Base-by-base conservation (phyloP, 805 yeast species). In the Candida bentonensis region DNA sequence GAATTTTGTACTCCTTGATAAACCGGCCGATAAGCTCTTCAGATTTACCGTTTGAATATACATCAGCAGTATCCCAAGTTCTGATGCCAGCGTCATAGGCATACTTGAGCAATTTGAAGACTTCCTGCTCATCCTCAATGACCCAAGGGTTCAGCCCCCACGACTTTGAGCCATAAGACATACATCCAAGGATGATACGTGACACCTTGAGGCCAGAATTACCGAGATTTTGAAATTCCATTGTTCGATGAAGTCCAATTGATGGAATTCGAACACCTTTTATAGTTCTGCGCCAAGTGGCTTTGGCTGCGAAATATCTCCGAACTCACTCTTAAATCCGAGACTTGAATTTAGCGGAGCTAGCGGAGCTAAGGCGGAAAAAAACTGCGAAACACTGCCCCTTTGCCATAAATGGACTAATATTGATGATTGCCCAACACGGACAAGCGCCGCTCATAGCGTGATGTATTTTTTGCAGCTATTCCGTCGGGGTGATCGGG, bases 11-110 rank as follows among this genome's bases (percentile, higher is more conserved):
- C 44, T 65, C 63, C 50, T 67, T 65, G 47, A 77, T 52, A 51
- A 75, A 77, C 54, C 74, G 73, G 15, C 79, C 76, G 11, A 77
- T 42, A 2, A 75, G 48, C 3, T 55, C 52, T 55, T 75, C 81
- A 25, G 76, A 68, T 11, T 52, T 43, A 3, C 74, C 75, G 49
- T 64, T 59, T 22, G 72, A 67, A 50, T 70, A 70, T 2, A 56
- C 57, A 44, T 68, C 59, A 2, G 73, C 73, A 2, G 73, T 68
- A 44, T 68, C 73, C 47, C 58, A 67, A 3, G 72, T 69, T 23
- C 73, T 56, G 23, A 71, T 49, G 4, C 76, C 76, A 2, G 45
- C 21, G 44, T 70, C 74, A 47, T 70, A 70, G 22, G 68, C 69
- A 27, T 57, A 55, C 51, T 71, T 72, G 54, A 74, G 56, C 28